Evolutionary conservation across 768 basidiomycete genomes (phyloP), one percentile per base, ranked within the genome.

Genomic region (Leccinum pellstonianum): DNA sequence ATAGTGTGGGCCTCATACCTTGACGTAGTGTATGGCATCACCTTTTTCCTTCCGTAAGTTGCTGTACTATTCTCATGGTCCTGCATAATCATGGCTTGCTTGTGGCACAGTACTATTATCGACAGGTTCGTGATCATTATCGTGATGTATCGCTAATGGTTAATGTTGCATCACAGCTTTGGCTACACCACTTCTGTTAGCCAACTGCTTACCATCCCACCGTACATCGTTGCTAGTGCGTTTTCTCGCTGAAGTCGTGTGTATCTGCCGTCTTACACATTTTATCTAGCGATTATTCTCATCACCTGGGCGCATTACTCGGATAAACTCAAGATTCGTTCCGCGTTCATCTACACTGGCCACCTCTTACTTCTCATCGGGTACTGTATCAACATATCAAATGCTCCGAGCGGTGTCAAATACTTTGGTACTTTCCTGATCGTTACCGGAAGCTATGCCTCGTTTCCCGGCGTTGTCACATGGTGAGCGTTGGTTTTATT

Each of bases 351-450:
- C 60, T 62, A 83, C 9, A 75, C 77, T 0, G 83, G 83, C 0
- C 79, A 82, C 4, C 15, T 75, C 1, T 76, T 85, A 70, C 79
- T 78, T 54, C 68, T 86, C 35, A 75, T 86, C 29, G 87, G 88
- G 0, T 89, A 85, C 65, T 57, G 77, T 0, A 87, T 89, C 70
- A 86, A 88, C 66, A 83, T 90, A 54, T 83, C 85, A 1, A 66
- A 79, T 17, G 81, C 73, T 1, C 64, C 81, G 0, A 66, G 68
- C 50, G 84, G 85, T 0, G 83, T 76, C 25, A 89, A 90, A 71
- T 90, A 90, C 69, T 86, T 88, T 61, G 88, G 87, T 1, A 88
- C 84, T 0, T 91, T 86, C 77, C 81, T 90, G 56, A 79, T 81
- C 31, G 86, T 89, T 7, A 77, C 78, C 0, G 89, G 89, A 21